These are phyloP conservation scores for Sindora glabra DNA, from an alignment of 306 rosid species.

Conservation along the genomic window DNA sequence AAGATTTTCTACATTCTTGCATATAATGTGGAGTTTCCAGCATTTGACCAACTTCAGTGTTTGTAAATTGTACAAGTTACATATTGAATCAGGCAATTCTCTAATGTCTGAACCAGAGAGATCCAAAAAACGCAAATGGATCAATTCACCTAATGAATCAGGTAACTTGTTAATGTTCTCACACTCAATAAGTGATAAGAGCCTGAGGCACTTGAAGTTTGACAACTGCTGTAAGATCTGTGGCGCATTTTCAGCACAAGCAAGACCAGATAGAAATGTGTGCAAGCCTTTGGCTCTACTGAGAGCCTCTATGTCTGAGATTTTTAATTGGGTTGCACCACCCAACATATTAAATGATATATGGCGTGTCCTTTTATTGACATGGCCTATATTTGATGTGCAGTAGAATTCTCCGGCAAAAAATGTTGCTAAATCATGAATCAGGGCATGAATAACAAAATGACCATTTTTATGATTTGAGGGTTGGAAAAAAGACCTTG, in stretches of 20 bases:
- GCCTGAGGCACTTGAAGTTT: background rate
- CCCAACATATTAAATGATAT: background rate
- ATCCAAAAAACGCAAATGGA: background rate
- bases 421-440: constrained; percentile 17
- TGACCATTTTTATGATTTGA: background rate
- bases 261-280: background rate
- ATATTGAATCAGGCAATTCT: background rate
- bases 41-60: background rate
- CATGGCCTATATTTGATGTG: background rate
- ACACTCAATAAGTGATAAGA: background rate
- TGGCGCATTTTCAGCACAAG: background rate
- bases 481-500: constrained; percentile 20
- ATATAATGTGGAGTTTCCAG: background rate
- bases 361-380: background rate
- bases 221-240: background rate
- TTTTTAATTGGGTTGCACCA: too few relatives aligned
- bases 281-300: background rate
- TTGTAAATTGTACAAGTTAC: background rate
- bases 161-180: background rate
- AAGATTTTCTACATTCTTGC: background rate
- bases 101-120: background rate
- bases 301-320: background rate
- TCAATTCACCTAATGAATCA: background rate
- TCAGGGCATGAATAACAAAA: constrained; percentile 17
- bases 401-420: constrained; percentile 9